Conservation (phyloP, 1,139 yeast genomes). For the Magnusiomyces fungicola region DNA sequence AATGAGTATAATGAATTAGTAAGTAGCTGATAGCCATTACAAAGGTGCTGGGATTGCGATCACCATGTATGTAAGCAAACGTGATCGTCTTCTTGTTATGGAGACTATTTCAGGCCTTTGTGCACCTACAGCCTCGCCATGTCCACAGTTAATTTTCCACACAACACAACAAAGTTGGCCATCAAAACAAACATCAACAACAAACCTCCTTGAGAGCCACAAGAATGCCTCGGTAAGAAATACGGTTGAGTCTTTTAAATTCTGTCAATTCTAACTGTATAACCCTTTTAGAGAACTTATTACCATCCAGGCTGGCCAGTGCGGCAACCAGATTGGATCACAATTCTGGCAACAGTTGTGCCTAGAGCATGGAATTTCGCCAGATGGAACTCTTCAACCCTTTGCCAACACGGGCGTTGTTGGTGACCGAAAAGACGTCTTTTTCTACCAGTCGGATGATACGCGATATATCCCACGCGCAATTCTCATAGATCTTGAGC, state of each 20-base stretch:
- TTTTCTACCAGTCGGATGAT: constrained; percentile 72
- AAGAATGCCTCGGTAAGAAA: constrained; percentile 13
- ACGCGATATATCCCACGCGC: constrained; percentile 84
- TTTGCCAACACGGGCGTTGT: constrained; percentile 29
- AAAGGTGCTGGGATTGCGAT: too few species aligned
- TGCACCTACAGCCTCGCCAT: too few species aligned
- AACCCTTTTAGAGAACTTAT: constrained; percentile 47
- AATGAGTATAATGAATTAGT: too few species aligned
- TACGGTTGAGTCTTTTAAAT: neutral
- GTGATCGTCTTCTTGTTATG: too few species aligned
- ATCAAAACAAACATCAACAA: too few species aligned
- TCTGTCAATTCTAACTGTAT: neutral
- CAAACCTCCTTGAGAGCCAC: too few species aligned
- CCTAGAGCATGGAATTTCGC: constrained; percentile 72
- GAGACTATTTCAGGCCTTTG: too few species aligned
- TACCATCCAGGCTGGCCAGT: constrained; percentile 73
- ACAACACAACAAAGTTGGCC: too few species aligned
- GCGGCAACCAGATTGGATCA: constrained; percentile 94
- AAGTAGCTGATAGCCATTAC: too few species aligned
- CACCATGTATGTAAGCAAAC: too few species aligned
- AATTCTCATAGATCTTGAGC: constrained; percentile 78
- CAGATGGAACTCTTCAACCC: constrained; percentile 55
- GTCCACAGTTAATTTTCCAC: too few species aligned
- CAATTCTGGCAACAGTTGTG: constrained; percentile 92
- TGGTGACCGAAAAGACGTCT: constrained; percentile 74